These are phyloP conservation scores for Selaginella tamariscina DNA, from an alignment of 75 land plant genomes.

Conservation along the genomic window DNA sequence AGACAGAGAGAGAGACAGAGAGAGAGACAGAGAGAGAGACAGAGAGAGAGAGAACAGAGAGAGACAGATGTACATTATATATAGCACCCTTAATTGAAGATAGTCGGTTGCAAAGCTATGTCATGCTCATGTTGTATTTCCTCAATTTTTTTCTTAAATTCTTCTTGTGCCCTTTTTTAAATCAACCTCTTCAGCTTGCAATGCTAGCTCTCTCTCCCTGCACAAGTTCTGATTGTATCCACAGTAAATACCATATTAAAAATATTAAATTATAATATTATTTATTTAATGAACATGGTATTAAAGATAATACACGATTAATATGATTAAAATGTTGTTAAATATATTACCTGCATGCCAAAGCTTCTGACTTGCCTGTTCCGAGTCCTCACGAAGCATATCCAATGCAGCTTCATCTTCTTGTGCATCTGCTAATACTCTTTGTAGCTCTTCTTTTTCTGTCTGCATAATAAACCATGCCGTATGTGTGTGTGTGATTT, in stretches of 20 bases:
- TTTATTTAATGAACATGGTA: background rate
- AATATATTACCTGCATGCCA: constrained; percentile 19
- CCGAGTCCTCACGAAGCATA: constrained; percentile 24
- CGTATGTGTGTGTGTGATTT: background rate
- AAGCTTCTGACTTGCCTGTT: constrained; percentile 26
- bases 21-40: background rate
- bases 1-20: too few species aligned
- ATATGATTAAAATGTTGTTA: background rate
- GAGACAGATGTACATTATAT: background rate
- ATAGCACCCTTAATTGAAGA: constrained; percentile 19
- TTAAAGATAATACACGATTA: background rate
- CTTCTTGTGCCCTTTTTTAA: constrained; percentile 19
- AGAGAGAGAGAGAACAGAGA: background rate
- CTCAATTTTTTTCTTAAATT: constrained; percentile 22
- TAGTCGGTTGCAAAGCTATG: constrained; percentile 18
- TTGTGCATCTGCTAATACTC: constrained; percentile 14
- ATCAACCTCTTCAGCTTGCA: constrained; percentile 18
- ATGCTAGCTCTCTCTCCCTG: constrained; percentile 29
- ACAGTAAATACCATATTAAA: background rate
- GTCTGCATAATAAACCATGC: constrained; percentile 10
- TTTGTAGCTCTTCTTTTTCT: constrained; percentile 12
- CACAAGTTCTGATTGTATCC: background rate
- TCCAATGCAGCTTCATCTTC: constrained; percentile 27
- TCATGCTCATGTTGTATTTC: constrained; percentile 24
- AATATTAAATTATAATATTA: background rate